Percentiles rank a stretch among this genome's conserved stretches.
Conservation (phyloP, 257 asterid species). For the Lycium barbarum region DNA sequence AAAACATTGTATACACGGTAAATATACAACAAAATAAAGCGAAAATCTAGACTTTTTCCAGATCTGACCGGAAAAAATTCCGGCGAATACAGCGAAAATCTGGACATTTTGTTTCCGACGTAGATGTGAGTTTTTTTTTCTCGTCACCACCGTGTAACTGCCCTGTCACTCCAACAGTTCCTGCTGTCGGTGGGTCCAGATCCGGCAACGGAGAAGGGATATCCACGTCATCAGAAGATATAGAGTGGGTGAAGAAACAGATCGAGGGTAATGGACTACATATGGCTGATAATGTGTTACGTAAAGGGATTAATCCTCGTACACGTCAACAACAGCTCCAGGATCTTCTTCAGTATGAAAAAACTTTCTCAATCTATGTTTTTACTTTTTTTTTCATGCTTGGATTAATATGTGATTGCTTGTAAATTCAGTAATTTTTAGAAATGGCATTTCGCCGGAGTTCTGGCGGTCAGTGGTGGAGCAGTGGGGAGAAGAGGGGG, state of each 20-base stretch:
- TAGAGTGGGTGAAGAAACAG: constrained; percentile 75
- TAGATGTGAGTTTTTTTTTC: no score
- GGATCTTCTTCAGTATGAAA: constrained; percentile 60
- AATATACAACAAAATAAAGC: no score
- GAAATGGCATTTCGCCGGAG: not conserved
- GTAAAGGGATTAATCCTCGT: constrained; percentile 97
- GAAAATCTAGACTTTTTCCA: no score
- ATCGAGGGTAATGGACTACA: constrained; percentile 84
- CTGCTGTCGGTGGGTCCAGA: constrained; percentile 28
- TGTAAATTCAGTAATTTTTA: not conserved
- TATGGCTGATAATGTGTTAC: constrained; percentile 81
- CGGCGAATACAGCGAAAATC: no score
- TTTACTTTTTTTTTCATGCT: not conserved
- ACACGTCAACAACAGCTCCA: constrained; percentile 92
- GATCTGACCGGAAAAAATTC: no score
- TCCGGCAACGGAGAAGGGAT: constrained; percentile 41
- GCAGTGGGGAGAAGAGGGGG: no score
- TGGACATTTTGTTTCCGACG: no score
- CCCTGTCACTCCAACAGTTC: constrained; percentile 51
- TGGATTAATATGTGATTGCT: not conserved
- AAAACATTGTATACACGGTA: no score
- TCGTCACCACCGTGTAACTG: constrained; percentile 56
- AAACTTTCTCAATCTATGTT: not conserved
- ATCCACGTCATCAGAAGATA: constrained; percentile 67
- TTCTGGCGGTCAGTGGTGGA: no score